Evolutionary conservation across 2,329 filamentous ascomycete genomes (phyloP).

Genomic region (Aspergillus unguis): DNA sequence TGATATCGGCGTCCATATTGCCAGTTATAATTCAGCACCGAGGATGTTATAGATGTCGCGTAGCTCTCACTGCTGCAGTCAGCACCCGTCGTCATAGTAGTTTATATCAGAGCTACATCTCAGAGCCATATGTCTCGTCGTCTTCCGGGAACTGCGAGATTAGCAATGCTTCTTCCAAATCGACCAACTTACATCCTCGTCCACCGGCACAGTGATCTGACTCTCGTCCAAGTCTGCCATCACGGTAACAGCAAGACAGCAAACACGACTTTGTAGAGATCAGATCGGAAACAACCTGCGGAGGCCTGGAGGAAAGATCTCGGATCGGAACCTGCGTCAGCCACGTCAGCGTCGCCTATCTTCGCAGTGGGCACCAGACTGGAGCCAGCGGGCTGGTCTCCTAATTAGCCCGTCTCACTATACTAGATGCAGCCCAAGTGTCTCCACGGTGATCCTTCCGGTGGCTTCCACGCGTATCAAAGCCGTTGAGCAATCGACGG

Average conservation of each 20-base stretch:
- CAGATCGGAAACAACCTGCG: too few species aligned
- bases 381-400: too few species aligned
- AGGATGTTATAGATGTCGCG: slow-evolving; percentile 3
- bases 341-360: too few species aligned
- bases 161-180: not conserved
- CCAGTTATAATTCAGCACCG: not conserved
- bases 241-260: too few species aligned
- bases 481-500: not conserved
- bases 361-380: too few species aligned
- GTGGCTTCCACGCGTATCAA: not conserved
- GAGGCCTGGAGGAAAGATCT: too few species aligned
- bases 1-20: slow-evolving; percentile 7
- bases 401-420: not conserved
- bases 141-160: not conserved
- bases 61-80: not conserved
- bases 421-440: not conserved
- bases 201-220: not conserved
- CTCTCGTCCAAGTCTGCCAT: not conserved
- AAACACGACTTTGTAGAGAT: too few species aligned
- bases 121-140: not conserved
- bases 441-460: not conserved
- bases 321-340: too few species aligned
- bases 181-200: not conserved
- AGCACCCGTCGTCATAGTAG: not conserved
- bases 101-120: not conserved